Percentiles rank a stretch among this genome's conserved stretches.
These are phyloP conservation scores for Coemansia sp. DNA, from an alignment of 192 early-diverging fungal genomes.

Conservation along the genomic window DNA sequence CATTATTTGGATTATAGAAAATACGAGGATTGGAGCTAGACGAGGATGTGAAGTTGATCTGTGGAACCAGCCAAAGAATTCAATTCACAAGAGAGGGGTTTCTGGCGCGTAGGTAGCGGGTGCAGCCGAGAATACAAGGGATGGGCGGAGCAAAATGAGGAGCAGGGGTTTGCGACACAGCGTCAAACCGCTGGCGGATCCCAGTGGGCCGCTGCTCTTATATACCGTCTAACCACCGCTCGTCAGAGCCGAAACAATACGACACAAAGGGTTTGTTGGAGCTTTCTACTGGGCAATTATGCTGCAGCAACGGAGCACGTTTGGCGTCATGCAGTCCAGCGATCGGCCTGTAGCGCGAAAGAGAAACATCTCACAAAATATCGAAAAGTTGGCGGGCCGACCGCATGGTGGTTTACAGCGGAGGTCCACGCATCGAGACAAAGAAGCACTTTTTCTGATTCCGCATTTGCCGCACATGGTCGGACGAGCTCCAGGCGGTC, in stretches of 20 bases:
- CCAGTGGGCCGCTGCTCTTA: background rate
- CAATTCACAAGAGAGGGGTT: no score
- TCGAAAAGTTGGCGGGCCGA: background rate
- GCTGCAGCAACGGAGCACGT: background rate
- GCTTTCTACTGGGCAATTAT: background rate
- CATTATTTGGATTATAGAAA: background rate
- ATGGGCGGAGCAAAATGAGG: background rate
- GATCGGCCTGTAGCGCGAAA: constrained; percentile 1
- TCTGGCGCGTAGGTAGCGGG: no score
- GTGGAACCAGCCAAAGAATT: constrained; percentile 20
- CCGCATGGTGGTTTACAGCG: constrained; percentile 1
- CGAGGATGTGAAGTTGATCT: constrained; percentile 2
- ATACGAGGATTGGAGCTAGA: background rate
- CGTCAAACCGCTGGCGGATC: background rate
- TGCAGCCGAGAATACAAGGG: background rate
- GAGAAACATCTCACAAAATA: background rate
- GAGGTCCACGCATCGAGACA: background rate
- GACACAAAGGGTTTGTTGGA: background rate
- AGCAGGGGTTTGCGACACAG: constrained; percentile 4
- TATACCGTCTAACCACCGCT: background rate
- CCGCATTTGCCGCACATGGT: background rate
- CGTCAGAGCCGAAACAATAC: background rate
- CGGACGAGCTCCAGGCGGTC: background rate
- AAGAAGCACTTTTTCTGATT: background rate
- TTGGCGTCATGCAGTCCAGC: background rate